A percentile compares a stretch with the other conserved stretches of the same genome.
Conservation (phyloP, 805 yeast genomes). For the Hanseniaspora hatyaiensis region DNA sequence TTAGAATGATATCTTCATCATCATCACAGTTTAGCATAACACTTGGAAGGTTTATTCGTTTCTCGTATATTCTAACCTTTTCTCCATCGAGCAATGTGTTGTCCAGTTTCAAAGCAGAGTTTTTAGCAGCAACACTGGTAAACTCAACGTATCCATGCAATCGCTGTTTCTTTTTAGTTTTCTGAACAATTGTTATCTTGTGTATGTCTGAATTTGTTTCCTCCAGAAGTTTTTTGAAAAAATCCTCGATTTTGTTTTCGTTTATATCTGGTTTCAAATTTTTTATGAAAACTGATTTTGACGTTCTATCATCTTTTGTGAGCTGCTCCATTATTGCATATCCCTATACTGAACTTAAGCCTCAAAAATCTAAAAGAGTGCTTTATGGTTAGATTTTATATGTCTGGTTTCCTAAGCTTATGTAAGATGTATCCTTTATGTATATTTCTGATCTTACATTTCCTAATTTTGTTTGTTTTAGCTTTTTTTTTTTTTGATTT, state of each 20-base stretch:
- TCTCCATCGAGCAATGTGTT: slow-evolving; percentile 38
- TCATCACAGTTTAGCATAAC: slow-evolving; percentile 9
- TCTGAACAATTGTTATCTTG: slow-evolving; percentile 40
- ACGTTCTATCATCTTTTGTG: slow-evolving; percentile 33
- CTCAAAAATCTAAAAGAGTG: neutral
- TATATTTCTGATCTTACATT: too few relatives aligned
- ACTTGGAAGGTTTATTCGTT: slow-evolving; percentile 47
- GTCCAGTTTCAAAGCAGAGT: slow-evolving; percentile 37
- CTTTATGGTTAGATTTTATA: too few relatives aligned
- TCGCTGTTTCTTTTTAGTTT: slow-evolving; percentile 13
- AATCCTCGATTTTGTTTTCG: slow-evolving; percentile 40
- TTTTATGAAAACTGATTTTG: slow-evolving; percentile 44
- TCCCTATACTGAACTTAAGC: neutral
- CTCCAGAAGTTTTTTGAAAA: slow-evolving; percentile 30
- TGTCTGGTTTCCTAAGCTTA: too few relatives aligned
- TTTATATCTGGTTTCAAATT: slow-evolving; percentile 40
- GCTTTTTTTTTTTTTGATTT: too few relatives aligned
- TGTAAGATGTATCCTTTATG: too few relatives aligned
- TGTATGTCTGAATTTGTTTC: slow-evolving; percentile 34
- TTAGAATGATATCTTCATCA: slow-evolving; percentile 11
- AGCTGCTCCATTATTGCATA: neutral
- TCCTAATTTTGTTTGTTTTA: too few relatives aligned
- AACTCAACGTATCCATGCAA: slow-evolving; percentile 45
- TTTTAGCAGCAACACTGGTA: slow-evolving; percentile 33
- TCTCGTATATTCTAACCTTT: slow-evolving; percentile 37